phyloP scores from a whole-genome alignment of 345 rosid genomes.

The Corchorus capsularis region DNA sequence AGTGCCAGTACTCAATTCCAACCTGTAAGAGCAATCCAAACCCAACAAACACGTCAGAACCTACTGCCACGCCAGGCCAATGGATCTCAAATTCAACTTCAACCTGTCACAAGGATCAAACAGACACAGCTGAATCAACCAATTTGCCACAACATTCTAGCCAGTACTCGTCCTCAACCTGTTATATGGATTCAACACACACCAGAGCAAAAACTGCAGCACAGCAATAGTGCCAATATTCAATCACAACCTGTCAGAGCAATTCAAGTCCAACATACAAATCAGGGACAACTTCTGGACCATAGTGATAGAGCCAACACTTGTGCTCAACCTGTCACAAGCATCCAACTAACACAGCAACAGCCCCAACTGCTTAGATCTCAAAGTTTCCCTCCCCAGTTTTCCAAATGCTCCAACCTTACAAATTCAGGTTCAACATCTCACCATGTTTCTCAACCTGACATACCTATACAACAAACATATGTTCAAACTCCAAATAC shows the following conservation, averaged over 20 bases:
- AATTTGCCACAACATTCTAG: not conserved
- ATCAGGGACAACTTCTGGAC: not conserved
- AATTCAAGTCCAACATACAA: constrained; percentile 2
- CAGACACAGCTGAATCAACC: not conserved
- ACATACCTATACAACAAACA: not conserved
- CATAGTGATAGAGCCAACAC: not conserved
- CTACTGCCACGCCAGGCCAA: not conserved
- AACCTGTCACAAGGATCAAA: not conserved
- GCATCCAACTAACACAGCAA: not conserved
- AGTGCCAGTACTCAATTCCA: not conserved
- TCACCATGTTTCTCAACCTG: not conserved
- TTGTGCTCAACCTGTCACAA: not conserved
- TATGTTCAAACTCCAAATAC: not conserved
- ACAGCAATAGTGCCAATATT: not conserved
- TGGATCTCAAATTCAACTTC: not conserved
- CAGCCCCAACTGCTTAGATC: constrained; percentile 12
- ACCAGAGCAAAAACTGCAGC: not conserved
- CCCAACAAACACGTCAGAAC: not conserved
- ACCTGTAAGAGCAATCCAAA: not conserved
- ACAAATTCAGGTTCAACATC: constrained; percentile 2
- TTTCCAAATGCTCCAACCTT: constrained; percentile 3
- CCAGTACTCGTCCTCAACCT: not conserved
- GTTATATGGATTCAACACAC: not conserved
- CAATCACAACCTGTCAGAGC: not conserved
- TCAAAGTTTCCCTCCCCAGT: constrained; percentile 3